Percentiles rank a stretch among this genome's conserved stretches.
Evolutionary conservation across 768 basidiomycete genomes (phyloP).

Genomic region (Panaeolus papilionaceus): DNA sequence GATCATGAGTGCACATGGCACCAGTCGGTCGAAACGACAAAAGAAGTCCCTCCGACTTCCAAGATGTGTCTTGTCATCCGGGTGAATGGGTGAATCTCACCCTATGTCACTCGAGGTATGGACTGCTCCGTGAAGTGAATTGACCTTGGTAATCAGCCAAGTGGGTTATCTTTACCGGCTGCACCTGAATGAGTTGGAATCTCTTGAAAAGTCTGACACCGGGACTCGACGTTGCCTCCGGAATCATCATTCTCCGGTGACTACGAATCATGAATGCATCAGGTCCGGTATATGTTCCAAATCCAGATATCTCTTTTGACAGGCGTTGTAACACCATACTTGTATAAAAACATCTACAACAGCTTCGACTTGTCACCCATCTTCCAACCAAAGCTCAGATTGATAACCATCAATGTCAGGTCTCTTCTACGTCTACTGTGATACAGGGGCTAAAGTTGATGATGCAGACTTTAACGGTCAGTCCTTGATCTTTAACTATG

Average conservation of each 20-base stretch:
- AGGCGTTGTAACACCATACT: not conserved
- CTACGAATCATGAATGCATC: not conserved
- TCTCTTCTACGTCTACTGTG: constrained; percentile 6
- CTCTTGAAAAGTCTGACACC: not conserved
- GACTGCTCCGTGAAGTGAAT: not conserved
- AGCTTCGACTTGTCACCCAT: not conserved
- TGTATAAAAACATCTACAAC: not conserved
- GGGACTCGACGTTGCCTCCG: not conserved
- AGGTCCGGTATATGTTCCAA: not conserved
- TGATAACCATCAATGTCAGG: not conserved
- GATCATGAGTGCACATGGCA: too few relatives aligned
- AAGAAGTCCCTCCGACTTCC: too few relatives aligned
- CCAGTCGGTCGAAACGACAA: too few relatives aligned
- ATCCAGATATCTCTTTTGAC: not conserved
- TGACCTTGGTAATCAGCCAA: not conserved
- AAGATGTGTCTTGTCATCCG: not conserved
- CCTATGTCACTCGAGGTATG: not conserved
- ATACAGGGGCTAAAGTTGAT: not conserved
- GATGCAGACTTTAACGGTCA: constrained; percentile 3
- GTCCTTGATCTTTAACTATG: not conserved
- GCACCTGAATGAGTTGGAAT: not conserved
- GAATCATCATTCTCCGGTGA: not conserved
- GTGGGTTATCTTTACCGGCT: not conserved
- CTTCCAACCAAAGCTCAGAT: not conserved
- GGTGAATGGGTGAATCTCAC: not conserved